Evolutionary conservation across 805 yeast species (phyloP).

Genomic region (Saccharomycopsis amapae): DNA sequence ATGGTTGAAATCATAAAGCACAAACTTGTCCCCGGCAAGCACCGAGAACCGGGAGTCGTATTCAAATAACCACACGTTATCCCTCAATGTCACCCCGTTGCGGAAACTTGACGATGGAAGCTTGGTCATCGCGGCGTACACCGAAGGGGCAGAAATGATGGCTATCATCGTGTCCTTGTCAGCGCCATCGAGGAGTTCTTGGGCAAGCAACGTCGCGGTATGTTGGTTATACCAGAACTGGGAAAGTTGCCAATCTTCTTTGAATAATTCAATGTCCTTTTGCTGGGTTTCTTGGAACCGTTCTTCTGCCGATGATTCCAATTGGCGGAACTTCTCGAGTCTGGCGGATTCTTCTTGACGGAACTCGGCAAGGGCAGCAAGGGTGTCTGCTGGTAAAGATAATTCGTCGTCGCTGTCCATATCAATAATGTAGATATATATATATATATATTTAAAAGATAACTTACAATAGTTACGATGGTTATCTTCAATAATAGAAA

Average conservation of each 20-base stretch:
- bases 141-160: constrained; percentile 86
- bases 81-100: constrained; percentile 29
- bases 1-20: constrained; percentile 64
- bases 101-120: constrained; percentile 46
- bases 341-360: constrained; percentile 54
- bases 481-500: no score
- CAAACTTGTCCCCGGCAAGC: constrained; percentile 63
- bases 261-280: constrained; percentile 62
- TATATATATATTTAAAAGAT: no score
- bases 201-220: constrained; percentile 64
- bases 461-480: no score
- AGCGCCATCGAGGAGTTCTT: constrained; percentile 71
- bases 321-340: constrained; percentile 45
- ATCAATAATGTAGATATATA: no score
- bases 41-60: constrained; percentile 70
- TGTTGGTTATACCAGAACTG: constrained; percentile 84
- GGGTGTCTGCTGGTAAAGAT: constrained; percentile 39
- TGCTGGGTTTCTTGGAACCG: constrained; percentile 27
- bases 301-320: constrained; percentile 48
- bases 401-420: constrained; percentile 3
- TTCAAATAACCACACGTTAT: constrained; percentile 69
- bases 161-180: constrained; percentile 63
- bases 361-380: constrained; percentile 57
- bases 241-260: constrained; percentile 91
- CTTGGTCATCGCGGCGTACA: constrained; percentile 70